Evolutionary conservation across 2,329 filamentous ascomycete genomes (phyloP).

Genomic region (Neophaeococcomyces aloes): DNA sequence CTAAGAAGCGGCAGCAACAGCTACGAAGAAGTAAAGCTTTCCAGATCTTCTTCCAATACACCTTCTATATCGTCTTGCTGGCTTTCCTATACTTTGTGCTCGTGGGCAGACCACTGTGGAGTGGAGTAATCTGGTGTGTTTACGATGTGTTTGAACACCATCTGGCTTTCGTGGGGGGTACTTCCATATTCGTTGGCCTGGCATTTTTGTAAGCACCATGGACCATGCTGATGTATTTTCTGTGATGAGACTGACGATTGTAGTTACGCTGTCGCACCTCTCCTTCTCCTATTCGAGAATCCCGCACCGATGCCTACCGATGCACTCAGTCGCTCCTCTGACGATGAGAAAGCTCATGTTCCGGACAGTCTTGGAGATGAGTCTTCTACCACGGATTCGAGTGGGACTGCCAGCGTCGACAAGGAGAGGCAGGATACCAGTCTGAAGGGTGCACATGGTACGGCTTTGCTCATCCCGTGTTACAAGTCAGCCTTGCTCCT

Average conservation of each 20-base stretch:
- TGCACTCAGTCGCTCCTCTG: not conserved
- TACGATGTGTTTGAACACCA: conserved; percentile 33
- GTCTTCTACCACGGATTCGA: not conserved
- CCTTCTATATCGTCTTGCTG: conserved; percentile 28
- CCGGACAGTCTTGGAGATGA: not conserved
- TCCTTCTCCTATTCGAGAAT: conserved; percentile 27
- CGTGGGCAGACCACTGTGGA: conserved; percentile 37
- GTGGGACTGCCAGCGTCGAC: not conserved
- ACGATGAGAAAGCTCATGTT: conserved; percentile 2
- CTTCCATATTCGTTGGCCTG: conserved; percentile 31
- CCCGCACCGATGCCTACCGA: conserved; percentile 18
- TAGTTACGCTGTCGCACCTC: conserved; percentile 25
- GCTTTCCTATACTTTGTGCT: conserved; percentile 38
- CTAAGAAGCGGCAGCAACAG: not conserved
- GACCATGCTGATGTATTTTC: not conserved
- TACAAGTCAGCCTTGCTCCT: conserved; percentile 38
- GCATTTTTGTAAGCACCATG: conserved; percentile 28
- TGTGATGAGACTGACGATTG: not conserved
- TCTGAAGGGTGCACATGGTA: conserved; percentile 13
- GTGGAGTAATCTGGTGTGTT: conserved; percentile 35
- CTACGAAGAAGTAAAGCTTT: conserved; percentile 27
- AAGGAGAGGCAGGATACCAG: not conserved
- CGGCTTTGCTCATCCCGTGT: conserved; percentile 39
- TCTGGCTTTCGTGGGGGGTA: conserved; percentile 33
- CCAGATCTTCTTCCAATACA: conserved; percentile 30